A percentile compares a stretch with the other conserved stretches of the same genome.
Conservation (phyloP, 805 yeast species). For the Komagataella pastoris region DNA sequence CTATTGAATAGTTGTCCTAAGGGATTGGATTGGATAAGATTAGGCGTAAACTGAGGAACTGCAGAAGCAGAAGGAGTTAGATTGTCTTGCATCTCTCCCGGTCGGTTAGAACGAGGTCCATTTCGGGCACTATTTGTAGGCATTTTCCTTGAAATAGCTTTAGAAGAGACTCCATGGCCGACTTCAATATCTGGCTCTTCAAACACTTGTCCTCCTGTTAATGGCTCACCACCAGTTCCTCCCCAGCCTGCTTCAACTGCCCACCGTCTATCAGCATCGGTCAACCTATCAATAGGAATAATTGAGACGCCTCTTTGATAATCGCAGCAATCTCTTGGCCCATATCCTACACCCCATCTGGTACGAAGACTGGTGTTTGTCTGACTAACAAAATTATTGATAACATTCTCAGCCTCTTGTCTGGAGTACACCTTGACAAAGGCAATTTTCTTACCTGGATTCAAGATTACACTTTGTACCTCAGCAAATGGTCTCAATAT, state of each 20-base stretch:
- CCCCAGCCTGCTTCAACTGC: constrained; percentile 88
- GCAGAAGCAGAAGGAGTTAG: constrained; percentile 1
- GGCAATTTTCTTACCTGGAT: constrained; percentile 87
- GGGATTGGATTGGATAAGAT: constrained; percentile 4
- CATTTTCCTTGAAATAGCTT: constrained; percentile 84
- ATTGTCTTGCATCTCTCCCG: not conserved
- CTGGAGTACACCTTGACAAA: constrained; percentile 91
- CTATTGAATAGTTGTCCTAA: constrained; percentile 7
- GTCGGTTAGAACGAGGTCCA: constrained; percentile 63
- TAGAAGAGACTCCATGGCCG: constrained; percentile 87
- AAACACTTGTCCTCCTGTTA: constrained; percentile 67
- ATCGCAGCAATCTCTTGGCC: constrained; percentile 97
- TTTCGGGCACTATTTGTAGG: constrained; percentile 79
- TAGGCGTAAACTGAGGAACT: constrained; percentile 7
- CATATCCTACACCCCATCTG: constrained; percentile 98
- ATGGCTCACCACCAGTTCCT: constrained; percentile 83
- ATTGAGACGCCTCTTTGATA: constrained; percentile 83
- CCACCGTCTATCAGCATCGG: constrained; percentile 93
- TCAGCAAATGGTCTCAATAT: constrained; percentile 73
- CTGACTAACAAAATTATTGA: constrained; percentile 43
- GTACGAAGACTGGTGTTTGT: constrained; percentile 64
- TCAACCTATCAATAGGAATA: constrained; percentile 75
- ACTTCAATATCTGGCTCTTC: constrained; percentile 98
- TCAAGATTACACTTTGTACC: constrained; percentile 81
- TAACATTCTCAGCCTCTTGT: constrained; percentile 77